These are phyloP conservation scores for Spatholobus suberectus DNA, from an alignment of 306 rosid species.

Conservation along the genomic window DNA sequence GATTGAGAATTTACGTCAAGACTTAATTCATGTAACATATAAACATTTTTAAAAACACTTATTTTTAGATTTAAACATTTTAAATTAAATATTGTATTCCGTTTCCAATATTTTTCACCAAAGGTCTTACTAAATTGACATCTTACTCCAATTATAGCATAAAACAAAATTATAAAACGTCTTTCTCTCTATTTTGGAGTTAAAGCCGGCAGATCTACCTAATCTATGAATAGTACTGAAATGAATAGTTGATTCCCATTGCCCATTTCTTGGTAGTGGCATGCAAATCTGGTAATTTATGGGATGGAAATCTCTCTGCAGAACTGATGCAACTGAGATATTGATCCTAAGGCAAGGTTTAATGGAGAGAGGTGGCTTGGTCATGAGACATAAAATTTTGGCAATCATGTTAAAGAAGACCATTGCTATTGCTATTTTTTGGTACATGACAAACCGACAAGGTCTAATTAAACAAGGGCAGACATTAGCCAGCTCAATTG, in stretches of 20 bases:
- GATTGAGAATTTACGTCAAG: neutral
- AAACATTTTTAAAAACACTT: neutral
- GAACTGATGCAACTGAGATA: slow-evolving; percentile 52
- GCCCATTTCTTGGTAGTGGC: too few species aligned
- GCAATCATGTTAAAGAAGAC: slow-evolving; percentile 39
- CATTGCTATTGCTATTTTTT: slow-evolving; percentile 23
- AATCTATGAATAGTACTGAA: too few species aligned
- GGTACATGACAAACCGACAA: slow-evolving; percentile 62
- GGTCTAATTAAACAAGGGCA: slow-evolving; percentile 68
- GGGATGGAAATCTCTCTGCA: slow-evolving; percentile 28
- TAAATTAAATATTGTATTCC: too few species aligned
- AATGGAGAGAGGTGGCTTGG: slow-evolving; percentile 25
- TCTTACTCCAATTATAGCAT: neutral
- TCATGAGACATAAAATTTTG: slow-evolving; percentile 38
- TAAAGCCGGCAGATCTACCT: slow-evolving; percentile 19
- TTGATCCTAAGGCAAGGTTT: slow-evolving; percentile 38
- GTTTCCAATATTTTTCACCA: neutral
- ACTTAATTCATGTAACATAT: neutral
- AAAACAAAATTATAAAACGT: neutral
- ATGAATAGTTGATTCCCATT: neutral
- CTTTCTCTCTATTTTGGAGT: slow-evolving; percentile 15
- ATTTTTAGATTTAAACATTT: too few species aligned
- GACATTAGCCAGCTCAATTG: slow-evolving; percentile 91
- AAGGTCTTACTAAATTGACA: neutral
- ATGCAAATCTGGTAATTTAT: slow-evolving; percentile 17